These are phyloP conservation scores for Starmerella sp. DNA, from an alignment of 805 yeast species.

Conservation along the genomic window DNA sequence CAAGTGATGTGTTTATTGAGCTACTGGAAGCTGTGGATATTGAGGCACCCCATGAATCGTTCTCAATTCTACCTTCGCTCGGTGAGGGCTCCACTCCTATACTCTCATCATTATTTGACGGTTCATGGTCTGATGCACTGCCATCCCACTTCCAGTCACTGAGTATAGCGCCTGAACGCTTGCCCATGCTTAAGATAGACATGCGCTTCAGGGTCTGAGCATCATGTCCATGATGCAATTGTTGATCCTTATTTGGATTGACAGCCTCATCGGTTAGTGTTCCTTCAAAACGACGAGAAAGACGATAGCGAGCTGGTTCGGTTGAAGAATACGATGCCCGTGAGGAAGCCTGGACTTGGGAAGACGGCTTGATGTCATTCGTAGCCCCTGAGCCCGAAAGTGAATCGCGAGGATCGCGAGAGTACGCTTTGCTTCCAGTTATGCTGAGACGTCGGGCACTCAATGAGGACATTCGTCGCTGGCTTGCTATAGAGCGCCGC, in stretches of 20 bases:
- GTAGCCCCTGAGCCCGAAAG: background rate
- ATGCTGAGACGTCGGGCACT: conserved; percentile 4
- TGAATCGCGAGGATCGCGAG: background rate
- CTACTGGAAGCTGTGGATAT: background rate
- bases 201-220: background rate
- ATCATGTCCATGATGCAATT: background rate
- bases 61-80: no score
- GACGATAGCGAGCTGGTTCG: background rate
- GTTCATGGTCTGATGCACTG: background rate
- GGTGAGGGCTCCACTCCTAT: background rate
- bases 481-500: conserved; percentile 1
- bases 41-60: background rate
- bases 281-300: background rate
- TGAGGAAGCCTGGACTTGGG: background rate
- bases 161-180: conserved; percentile 1
- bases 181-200: background rate
- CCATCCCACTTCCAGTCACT: background rate
- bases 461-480: conserved; percentile 5
- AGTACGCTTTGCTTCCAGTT: background rate
- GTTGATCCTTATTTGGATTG: no score
- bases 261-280: no score
- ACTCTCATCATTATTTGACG: background rate
- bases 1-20: background rate
- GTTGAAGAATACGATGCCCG: background rate
- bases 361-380: background rate